These are phyloP conservation scores for Lignosus rhinocerotis DNA, from an alignment of 1,284 basidiomycete species.

Conservation along the genomic window DNA sequence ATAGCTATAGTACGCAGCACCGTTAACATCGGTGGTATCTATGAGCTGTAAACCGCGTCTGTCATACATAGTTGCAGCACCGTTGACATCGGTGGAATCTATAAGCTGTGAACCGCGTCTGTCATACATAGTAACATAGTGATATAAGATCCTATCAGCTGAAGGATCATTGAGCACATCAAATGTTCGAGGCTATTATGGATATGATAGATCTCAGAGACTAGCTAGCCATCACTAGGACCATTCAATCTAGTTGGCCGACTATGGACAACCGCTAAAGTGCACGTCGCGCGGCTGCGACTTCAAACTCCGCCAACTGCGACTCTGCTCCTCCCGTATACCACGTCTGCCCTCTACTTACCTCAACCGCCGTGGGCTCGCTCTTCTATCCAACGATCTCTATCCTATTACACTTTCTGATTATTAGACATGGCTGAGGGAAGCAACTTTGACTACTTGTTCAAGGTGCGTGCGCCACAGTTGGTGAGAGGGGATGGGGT, in stretches of 20 bases:
- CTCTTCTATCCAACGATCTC: conserved; percentile 13
- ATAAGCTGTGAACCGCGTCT: too few species aligned
- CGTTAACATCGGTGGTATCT: too few species aligned
- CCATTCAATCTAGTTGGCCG: too few species aligned
- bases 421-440: conserved; percentile 76
- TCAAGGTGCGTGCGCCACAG: conserved; percentile 68
- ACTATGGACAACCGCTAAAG: conserved; percentile 4
- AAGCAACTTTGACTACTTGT: conserved; percentile 92
- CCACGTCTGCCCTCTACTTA: conserved; percentile 9
- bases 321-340: conserved; percentile 11
- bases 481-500: conserved; percentile 1
- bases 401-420: conserved; percentile 14
- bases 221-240: too few species aligned
- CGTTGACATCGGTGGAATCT: too few species aligned
- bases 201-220: neutral
- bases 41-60: too few species aligned
- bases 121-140: too few species aligned
- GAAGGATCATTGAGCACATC: too few species aligned
- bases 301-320: conserved; percentile 24
- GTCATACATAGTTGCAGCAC: too few species aligned
- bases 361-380: conserved; percentile 18
- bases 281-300: neutral
- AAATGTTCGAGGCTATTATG: neutral
- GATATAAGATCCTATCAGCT: too few species aligned
- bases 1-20: too few species aligned